Base-by-base conservation (phyloP, 2,329 filamentous ascomycete genomes). In the Fusarium armeniacum region DNA sequence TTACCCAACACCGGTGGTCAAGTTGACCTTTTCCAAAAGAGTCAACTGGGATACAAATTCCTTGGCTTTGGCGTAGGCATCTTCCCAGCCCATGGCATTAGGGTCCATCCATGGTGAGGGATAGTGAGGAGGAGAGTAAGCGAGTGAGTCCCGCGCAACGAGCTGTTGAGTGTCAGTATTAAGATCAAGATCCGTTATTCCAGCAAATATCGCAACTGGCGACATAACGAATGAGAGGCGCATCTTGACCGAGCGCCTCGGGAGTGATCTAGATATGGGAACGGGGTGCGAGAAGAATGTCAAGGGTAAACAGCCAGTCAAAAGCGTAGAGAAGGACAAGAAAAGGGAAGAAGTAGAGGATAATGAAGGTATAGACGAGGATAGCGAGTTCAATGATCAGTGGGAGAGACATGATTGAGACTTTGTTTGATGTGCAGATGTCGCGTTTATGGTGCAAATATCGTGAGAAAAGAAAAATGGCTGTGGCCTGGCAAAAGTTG, bases 1-100 rank as follows among this genome's bases (percentile, higher is more conserved):
- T 79, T 81, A 95, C 87, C 94, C 94, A 69, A 91, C 88, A 78
- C 95, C 95, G 1, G 94, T 98, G 4, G 95, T 98, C 69, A 99
- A 79, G 79, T 98, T 98, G 80, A 98, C 93, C 83, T 97, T 98
- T 79, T 98, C 94, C 13, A 89, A 77, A 36, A 97, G 84, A 1
- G 93, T 97, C 80, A 97, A 81, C 77, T 94, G 89, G 12, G 91
- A 91, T 46, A 98, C 93, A 75, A 97, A 95, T 4, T 85, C 87
- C 71, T 87, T 89, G 2, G 94, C 94, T 78, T 91, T 90, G 22
- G 81, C 82, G 73, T 97, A 94, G 40, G 93, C 93, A 9, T 89
- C 86, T 56, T 87, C 85, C 94, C 94, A 97, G 65, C 86, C 87
- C 45, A 87, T 82, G 13, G 91, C 92, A 8, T 87, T 78, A 20